Percentiles rank a stretch among this genome's conserved stretches.
phyloP scores from a whole-genome alignment of 164 flowering plant species.

The Aristolochia fimbriata region DNA sequence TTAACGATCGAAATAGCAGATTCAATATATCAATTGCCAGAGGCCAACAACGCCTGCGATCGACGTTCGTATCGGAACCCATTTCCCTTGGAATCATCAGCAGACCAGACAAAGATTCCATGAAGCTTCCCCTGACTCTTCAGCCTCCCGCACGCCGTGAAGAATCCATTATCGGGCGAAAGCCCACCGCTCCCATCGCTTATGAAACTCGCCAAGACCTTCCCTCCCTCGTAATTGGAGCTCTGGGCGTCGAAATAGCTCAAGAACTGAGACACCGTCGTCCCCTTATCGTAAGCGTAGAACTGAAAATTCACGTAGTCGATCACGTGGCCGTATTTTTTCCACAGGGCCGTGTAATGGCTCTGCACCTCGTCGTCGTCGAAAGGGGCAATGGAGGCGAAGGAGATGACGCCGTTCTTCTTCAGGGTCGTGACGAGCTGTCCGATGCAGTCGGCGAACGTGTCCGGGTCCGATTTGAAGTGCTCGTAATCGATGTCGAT shows the following conservation, averaged over 20 bases:
- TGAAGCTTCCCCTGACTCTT: slow-evolving; percentile 24
- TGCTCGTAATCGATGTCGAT: slow-evolving; percentile 57
- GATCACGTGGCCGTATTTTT: slow-evolving; percentile 25
- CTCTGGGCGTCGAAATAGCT: slow-evolving; percentile 26
- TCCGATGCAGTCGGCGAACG: slow-evolving; percentile 45
- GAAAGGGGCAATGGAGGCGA: slow-evolving; percentile 51
- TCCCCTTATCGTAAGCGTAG: slow-evolving; percentile 41
- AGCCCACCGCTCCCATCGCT: slow-evolving; percentile 42
- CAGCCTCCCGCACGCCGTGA: slow-evolving; percentile 38
- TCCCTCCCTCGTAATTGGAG: slow-evolving; percentile 36
- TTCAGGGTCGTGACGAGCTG: slow-evolving; percentile 29
- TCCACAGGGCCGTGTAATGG: slow-evolving; percentile 44
- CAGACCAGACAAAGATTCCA: slow-evolving; percentile 57
- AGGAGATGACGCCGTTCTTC: slow-evolving; percentile 24
- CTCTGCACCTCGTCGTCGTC: slow-evolving; percentile 34
- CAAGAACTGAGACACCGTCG: slow-evolving; percentile 36
- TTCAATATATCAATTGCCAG: too few species aligned
- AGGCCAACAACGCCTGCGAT: slow-evolving; percentile 33
- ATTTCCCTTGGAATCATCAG: slow-evolving; percentile 38
- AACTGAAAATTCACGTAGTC: slow-evolving; percentile 60
- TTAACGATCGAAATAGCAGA: too few species aligned
- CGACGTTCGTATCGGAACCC: slow-evolving; percentile 36
- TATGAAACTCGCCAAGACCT: slow-evolving; percentile 33
- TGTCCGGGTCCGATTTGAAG: slow-evolving; percentile 26
- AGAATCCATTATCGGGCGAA: slow-evolving; percentile 36